Evolutionary conservation across 306 rosid species (phyloP).

Genomic region (Aeschynomene evenia): DNA sequence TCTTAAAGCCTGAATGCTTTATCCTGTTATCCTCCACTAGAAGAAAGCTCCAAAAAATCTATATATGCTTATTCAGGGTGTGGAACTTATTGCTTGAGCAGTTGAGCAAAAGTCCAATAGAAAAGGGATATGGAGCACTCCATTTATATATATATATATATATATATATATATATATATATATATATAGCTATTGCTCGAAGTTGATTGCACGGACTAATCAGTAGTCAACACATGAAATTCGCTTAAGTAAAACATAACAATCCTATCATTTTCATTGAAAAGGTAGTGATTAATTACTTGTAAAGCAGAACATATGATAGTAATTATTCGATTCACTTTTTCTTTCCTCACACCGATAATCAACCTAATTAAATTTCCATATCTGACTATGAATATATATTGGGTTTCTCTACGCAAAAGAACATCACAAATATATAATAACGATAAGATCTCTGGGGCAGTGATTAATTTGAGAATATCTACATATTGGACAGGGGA

Average conservation of each 20-base stretch:
- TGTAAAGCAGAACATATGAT: background rate
- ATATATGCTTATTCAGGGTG: background rate
- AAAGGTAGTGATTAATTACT: background rate
- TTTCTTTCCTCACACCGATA: background rate
- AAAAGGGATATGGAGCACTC: slow-evolving; percentile 6
- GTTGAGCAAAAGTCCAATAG: background rate
- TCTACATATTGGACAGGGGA: background rate
- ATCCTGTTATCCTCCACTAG: background rate
- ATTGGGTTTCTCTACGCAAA: background rate
- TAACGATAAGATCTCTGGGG: background rate
- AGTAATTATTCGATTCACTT: background rate
- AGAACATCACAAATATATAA: background rate
- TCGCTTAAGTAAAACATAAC: background rate
- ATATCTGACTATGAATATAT: background rate
- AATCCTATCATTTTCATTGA: slow-evolving; percentile 1
- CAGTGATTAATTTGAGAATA: background rate
- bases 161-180: no score
- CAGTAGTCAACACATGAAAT: background rate
- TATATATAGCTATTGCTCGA: background rate
- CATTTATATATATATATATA: no score
- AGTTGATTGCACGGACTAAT: background rate
- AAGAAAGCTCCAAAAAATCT: background rate
- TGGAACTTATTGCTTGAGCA: background rate
- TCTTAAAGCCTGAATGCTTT: background rate
- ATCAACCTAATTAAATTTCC: background rate